phyloP scores from a whole-genome alignment of 140 eudicot species.

The Bidens hawaiensis region DNA sequence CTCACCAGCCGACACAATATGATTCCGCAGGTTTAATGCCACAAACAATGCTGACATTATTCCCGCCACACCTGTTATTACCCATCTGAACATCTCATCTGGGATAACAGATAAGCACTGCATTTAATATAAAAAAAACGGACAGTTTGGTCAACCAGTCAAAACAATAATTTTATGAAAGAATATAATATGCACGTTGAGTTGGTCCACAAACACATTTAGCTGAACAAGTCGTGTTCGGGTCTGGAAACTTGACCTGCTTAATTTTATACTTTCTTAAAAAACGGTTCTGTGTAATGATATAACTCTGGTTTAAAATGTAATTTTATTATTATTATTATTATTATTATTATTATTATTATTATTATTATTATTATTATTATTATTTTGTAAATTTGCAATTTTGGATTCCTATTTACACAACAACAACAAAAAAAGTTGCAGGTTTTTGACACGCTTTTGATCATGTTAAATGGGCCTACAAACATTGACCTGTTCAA shows the following conservation, averaged over 20 bases:
- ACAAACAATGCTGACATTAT: conserved; percentile 96
- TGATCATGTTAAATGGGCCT: neutral
- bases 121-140: conserved; percentile 13
- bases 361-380: too few species aligned
- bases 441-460: neutral
- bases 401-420: too few species aligned
- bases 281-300: neutral
- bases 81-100: conserved; percentile 81
- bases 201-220: neutral
- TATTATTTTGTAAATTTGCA: too few species aligned
- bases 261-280: neutral
- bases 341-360: too few species aligned
- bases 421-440: too few species aligned
- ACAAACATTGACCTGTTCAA: neutral
- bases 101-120: conserved; percentile 92
- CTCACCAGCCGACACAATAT: conserved; percentile 89
- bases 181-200: too few species aligned
- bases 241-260: neutral
- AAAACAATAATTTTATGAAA: neutral
- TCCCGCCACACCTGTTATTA: conserved; percentile 94
- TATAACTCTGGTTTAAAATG: too few species aligned
- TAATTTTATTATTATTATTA: too few species aligned
- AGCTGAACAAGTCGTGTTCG: neutral
- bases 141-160: neutral
- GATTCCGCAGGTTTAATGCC: conserved; percentile 78